Evolutionary conservation across 2,329 filamentous ascomycete genomes (phyloP), one percentile per base, ranked within the genome.

Genomic region (Amesomyces nigricolor): DNA sequence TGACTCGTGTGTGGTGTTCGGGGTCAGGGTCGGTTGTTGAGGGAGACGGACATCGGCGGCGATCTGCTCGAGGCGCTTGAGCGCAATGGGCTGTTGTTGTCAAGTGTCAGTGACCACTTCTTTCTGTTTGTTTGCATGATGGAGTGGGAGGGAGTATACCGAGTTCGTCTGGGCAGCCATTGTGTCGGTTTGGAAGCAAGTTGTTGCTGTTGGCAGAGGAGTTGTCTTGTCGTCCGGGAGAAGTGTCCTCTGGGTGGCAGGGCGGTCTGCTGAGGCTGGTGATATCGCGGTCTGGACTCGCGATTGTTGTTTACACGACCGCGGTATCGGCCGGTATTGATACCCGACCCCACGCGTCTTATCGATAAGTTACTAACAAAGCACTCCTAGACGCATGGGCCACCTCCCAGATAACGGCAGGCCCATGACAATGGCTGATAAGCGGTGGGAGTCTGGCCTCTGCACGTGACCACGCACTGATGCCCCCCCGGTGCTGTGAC

Each of bases 11-110:
- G 17, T 29, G 11, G 5, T 30, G 52, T 48, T 16, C 35, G 29
- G 45, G 8, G n/a, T 47, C 11, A 7, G 29, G 16, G 16, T 26
- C 5, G 16, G 37, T 51, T 50, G 37, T 51, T 50, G 56, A 56
- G 54, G 40, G 40, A 14, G 58, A 75, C 82, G 67, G 80, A 92
- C 89, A 78, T 92, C 87, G 69, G 82, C 85, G 65, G 88, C 86
- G 70, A 96, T 92, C 76, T 94, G 88, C 75, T 87, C 88, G 63
- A 96, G 82, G 62, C 90, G 80, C 67, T 83, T 85, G 64, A 85
- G 79, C 58, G 88, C 80, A 65, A 95, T 80, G 58, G 90, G 90
- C 88, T 92, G 66, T 54, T 26, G 14, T 22, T 8, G 39, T 58
- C 61, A 30, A 62, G 61, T 32, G 59, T 62, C 35, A 63, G 61